Conservation (phyloP, 768 basidiomycete genomes). For the Multifurca ochricompacta region DNA sequence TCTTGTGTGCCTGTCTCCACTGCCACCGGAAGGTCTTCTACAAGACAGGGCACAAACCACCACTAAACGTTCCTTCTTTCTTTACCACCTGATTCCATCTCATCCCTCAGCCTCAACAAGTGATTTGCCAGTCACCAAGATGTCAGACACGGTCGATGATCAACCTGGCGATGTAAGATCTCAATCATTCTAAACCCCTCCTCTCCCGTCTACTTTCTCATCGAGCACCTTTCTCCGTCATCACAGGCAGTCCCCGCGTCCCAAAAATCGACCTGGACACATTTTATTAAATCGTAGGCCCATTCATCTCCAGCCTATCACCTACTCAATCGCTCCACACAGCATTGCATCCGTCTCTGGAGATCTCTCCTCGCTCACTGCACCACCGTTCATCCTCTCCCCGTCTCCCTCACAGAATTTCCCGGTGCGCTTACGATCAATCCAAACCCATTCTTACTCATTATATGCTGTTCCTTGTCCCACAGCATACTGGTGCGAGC, state of each 20-base stretch:
- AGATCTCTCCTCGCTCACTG: constrained; percentile 77
- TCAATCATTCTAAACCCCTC: neutral
- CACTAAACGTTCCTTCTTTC: too few species aligned
- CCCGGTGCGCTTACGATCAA: constrained; percentile 48
- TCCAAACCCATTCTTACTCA: constrained; percentile 8
- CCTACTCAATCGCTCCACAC: constrained; percentile 8
- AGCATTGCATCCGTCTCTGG: constrained; percentile 84
- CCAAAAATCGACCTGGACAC: constrained; percentile 82
- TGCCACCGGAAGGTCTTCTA: too few species aligned
- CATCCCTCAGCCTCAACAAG: too few species aligned
- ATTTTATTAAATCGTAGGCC: constrained; percentile 83
- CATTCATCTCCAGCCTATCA: neutral
- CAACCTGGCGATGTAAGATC: constrained; percentile 13
- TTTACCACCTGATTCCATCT: neutral
- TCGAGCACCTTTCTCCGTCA: neutral
- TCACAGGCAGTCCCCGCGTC: constrained; percentile 64
- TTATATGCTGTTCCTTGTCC: constrained; percentile 1
- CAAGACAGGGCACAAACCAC: neutral
- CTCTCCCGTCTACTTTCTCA: neutral
- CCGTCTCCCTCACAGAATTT: constrained; percentile 86
- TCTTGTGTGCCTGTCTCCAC: too few species aligned
- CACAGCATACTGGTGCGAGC: constrained; percentile 94
- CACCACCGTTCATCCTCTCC: constrained; percentile 87
- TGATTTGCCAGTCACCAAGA: too few species aligned
- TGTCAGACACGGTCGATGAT: constrained; percentile 6